Base-by-base conservation (phyloP, 768 basidiomycete genomes). In the Xerocomellus chrysenteron region DNA sequence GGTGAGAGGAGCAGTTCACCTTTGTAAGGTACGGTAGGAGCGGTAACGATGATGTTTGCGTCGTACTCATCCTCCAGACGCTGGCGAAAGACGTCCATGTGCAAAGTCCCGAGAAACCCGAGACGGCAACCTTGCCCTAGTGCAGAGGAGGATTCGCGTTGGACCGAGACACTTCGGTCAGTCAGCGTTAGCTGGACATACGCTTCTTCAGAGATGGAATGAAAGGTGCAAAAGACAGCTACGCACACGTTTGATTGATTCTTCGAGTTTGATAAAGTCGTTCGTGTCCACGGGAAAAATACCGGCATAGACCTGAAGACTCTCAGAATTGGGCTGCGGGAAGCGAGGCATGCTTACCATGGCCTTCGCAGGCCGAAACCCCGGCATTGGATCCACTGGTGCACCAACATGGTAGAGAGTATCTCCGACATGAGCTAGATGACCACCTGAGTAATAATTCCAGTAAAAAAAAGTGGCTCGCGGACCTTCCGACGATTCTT, bases 41-140 rank as follows among this genome's bases (percentile, higher is more conserved):
- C 90, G 12, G 97, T 99, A 53, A 98, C 83, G 63, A 98, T 94
- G 55, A 98, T 86, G 65, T 90, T 94, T 33, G 94, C 91, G 55
- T 93, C 87, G 63, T 97, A 94, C 70, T 99, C 97, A 64, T 99
- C 97, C 72, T 98, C 97, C 4, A 99, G 77, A 14, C 97, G 83
- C 69, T 99, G 97, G 21, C 94, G 87, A 73, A 94, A 93, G 39
- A 95, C 90, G 64, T 96, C 92, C 92, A 98, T 94, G 68, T 99
- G 97, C 55, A 99, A 74, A 6, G 94, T 92, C 1, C 97, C 97
- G 11, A 98, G 80, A 72, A 98, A 99, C 0, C 97, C 97, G 7
- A 99, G 82, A 43, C 97, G 83, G 68, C 88, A 93, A 9, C 97
- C 97, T 75, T 97, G 95, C 1, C 96, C 95, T 11, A 99, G 80